Evolutionary conservation across 805 yeast species (phyloP).

Genomic region (Tetrapisispora pingtungensis): DNA sequence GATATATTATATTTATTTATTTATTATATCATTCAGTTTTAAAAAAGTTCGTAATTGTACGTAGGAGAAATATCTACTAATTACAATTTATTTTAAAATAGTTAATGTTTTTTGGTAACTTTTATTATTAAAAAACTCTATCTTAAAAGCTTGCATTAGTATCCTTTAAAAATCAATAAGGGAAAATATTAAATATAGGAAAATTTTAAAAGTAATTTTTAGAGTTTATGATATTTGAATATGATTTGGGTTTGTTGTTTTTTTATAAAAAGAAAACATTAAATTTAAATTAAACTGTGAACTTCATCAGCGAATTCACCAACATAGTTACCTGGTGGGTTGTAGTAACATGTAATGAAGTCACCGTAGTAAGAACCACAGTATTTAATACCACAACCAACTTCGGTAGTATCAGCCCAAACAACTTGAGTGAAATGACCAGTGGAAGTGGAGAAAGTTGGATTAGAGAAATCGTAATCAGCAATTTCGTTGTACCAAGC

Average conservation of each 20-base stretch:
- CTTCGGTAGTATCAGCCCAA: slow-evolving; percentile 50
- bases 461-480: slow-evolving; percentile 42
- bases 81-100: no score
- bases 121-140: no score
- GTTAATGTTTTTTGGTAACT: no score
- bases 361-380: slow-evolving; percentile 45
- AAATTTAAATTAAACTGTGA: slow-evolving; percentile 6
- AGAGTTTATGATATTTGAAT: neutral
- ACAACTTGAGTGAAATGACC: slow-evolving; percentile 74
- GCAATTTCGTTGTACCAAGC: slow-evolving; percentile 67
- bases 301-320: slow-evolving; percentile 40
- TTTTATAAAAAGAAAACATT: neutral
- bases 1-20: no score
- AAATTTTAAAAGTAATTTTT: neutral
- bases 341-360: slow-evolving; percentile 67
- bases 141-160: no score
- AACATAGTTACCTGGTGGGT: slow-evolving; percentile 60
- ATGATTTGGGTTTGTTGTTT: neutral
- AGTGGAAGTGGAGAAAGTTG: slow-evolving; percentile 34
- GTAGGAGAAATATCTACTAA: no score
- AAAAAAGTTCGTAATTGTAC: no score
- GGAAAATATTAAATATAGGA: neutral
- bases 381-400: slow-evolving; percentile 63
- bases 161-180: no score
- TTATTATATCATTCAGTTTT: no score